phyloP scores from a whole-genome alignment of 805 yeast species.

The Teunomyces tritomae region DNA sequence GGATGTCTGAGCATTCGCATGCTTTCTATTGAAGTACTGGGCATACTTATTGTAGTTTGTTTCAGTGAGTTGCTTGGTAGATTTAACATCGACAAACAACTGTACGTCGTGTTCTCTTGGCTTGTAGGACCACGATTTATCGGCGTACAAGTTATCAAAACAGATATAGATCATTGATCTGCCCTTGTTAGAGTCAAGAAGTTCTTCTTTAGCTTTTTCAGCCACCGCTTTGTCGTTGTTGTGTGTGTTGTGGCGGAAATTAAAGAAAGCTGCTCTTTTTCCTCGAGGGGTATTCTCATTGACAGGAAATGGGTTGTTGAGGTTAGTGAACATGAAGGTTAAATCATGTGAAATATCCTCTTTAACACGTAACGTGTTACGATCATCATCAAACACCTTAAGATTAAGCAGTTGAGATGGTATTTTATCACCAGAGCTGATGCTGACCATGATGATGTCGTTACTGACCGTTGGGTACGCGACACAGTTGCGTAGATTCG shows the following conservation, averaged over 20 bases:
- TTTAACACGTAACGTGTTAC: constrained; percentile 32
- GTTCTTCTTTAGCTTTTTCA: constrained; percentile 8
- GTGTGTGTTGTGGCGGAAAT: constrained; percentile 8
- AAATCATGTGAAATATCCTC: constrained; percentile 29
- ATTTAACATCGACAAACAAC: constrained; percentile 33
- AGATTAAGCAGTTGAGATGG: constrained; percentile 36
- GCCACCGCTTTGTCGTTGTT: not conserved
- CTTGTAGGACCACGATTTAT: constrained; percentile 42
- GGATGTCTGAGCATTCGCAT: constrained; percentile 7
- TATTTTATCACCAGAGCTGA: constrained; percentile 29
- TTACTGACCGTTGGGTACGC: constrained; percentile 34
- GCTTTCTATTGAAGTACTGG: constrained; percentile 27
- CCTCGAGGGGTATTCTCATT: constrained; percentile 5
- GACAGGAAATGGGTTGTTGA: constrained; percentile 27
- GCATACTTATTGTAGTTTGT: constrained; percentile 37
- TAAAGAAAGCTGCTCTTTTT: not conserved
- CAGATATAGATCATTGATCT: constrained; percentile 35
- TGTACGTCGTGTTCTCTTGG: constrained; percentile 32
- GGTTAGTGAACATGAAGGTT: constrained; percentile 35
- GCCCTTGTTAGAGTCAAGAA: constrained; percentile 19
- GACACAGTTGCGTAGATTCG: constrained; percentile 34
- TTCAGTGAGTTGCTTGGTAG: constrained; percentile 29
- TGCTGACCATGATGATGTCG: constrained; percentile 34
- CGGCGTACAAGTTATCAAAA: constrained; percentile 41
- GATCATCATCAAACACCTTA: constrained; percentile 35